Evolutionary conservation across 129 eudicot species (phyloP).

Genomic region (Saussurea involucrata): DNA sequence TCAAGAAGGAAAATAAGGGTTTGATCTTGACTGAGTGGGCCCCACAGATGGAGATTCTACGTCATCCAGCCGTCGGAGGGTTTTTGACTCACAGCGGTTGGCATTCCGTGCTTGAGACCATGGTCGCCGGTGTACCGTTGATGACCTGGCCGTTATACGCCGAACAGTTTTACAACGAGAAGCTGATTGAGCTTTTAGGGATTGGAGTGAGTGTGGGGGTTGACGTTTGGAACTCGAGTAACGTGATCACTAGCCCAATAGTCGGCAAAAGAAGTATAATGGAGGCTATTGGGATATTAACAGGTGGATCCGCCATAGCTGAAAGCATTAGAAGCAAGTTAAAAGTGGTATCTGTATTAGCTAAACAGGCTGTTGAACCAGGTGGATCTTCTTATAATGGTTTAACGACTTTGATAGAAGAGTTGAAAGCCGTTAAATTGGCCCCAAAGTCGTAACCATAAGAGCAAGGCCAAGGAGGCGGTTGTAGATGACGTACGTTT

Average conservation of each 20-base stretch:
- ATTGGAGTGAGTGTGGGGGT: slow-evolving; percentile 38
- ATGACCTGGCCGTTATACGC: slow-evolving; percentile 42
- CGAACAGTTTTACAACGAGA: slow-evolving; percentile 45
- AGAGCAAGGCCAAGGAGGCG: too few relatives aligned
- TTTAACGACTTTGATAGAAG: slow-evolving; percentile 25
- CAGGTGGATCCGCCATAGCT: not conserved
- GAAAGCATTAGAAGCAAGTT: slow-evolving; percentile 15
- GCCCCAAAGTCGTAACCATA: not conserved
- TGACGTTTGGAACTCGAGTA: slow-evolving; percentile 9
- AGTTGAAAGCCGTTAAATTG: slow-evolving; percentile 10
- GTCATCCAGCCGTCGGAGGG: slow-evolving; percentile 31
- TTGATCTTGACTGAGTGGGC: slow-evolving; percentile 38
- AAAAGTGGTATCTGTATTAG: not conserved
- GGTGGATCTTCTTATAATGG: slow-evolving; percentile 40
- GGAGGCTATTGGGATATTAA: slow-evolving; percentile 8
- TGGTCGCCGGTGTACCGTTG: slow-evolving; percentile 44
- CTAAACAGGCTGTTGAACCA: slow-evolving; percentile 25
- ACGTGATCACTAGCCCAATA: slow-evolving; percentile 7
- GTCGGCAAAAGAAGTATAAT: slow-evolving; percentile 4
- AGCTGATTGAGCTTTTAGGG: slow-evolving; percentile 33
- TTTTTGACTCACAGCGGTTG: slow-evolving; percentile 60
- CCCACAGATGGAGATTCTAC: slow-evolving; percentile 41
- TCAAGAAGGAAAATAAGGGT: slow-evolving; percentile 21
- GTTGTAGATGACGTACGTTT: too few relatives aligned
- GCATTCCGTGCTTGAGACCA: slow-evolving; percentile 47